A percentile compares a stretch with the other conserved stretches of the same genome.
These are phyloP conservation scores for Yarrowia phangngaensis DNA, from an alignment of 805 yeast genomes.

Conservation along the genomic window DNA sequence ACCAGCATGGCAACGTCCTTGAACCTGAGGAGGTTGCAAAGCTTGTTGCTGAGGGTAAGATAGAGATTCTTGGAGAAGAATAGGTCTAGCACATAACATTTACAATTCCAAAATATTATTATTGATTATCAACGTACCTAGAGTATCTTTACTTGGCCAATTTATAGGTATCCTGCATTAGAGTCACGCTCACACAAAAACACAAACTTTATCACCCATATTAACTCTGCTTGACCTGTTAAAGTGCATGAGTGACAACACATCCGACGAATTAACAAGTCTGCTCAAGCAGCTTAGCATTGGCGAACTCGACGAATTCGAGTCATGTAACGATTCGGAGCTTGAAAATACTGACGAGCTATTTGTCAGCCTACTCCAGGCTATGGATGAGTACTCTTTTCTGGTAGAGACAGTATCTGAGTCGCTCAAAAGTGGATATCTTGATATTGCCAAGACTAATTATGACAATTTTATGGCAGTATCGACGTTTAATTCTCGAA, in stretches of 20 bases:
- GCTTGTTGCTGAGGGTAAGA: conserved; percentile 28
- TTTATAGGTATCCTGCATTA: no score
- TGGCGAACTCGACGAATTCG: conserved; percentile 5
- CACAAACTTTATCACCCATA: no score
- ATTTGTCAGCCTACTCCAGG: conserved; percentile 4
- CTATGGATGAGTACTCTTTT: conserved; percentile 3
- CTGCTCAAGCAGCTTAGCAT: conserved; percentile 1
- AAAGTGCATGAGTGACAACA: no score
- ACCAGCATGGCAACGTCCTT: conserved; percentile 42
- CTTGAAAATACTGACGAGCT: conserved; percentile 2
- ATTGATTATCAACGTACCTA: no score
- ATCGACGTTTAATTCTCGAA: conserved; percentile 15
- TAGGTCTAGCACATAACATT: conserved; percentile 11
- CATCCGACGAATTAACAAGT: neutral
- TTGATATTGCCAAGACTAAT: conserved; percentile 15
- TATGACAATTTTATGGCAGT: conserved; percentile 19
- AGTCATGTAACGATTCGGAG: neutral
- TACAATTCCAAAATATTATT: no score
- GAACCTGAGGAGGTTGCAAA: conserved; percentile 31
- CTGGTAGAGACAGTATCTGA: neutral
- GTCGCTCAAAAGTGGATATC: conserved; percentile 7
- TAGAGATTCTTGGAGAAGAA: conserved; percentile 29
- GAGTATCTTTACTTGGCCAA: no score
- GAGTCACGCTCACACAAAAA: no score
- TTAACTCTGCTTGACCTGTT: no score